Evolutionary conservation across 331 rosid species (phyloP).

Genomic region (Acacia concinna): DNA sequence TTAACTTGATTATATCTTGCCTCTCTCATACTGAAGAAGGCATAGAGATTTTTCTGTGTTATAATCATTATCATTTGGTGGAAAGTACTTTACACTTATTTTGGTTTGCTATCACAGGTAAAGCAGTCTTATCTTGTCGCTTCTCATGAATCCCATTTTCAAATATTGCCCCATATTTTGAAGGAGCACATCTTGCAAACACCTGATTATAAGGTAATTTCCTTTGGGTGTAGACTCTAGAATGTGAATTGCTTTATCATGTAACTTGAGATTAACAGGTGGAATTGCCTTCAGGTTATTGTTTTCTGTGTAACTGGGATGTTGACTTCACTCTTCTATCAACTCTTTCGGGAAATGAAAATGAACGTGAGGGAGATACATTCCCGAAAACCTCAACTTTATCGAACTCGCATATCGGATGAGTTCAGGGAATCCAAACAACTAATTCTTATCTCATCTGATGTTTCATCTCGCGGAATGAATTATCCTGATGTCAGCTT

Average conservation of each 20-base stretch:
- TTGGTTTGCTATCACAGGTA: conserved; percentile 54
- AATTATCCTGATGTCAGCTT: conserved; percentile 92
- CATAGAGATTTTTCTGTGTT: neutral
- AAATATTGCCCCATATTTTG: conserved; percentile 66
- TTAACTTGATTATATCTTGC: conserved; percentile 25
- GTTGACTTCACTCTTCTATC: conserved; percentile 73
- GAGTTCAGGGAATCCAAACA: conserved; percentile 80
- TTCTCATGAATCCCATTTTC: conserved; percentile 76
- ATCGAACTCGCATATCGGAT: conserved; percentile 80
- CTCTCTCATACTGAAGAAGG: neutral
- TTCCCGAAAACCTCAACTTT: conserved; percentile 86
- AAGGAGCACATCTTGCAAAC: conserved; percentile 67
- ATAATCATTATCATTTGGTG: conserved; percentile 13
- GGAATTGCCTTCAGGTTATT: conserved; percentile 63
- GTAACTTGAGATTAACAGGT: conserved; percentile 27
- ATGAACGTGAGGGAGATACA: conserved; percentile 92
- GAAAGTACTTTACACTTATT: conserved; percentile 19
- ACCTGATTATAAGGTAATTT: conserved; percentile 79
- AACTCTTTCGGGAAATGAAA: conserved; percentile 81
- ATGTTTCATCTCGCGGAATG: conserved; percentile 92
- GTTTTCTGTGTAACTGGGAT: conserved; percentile 85
- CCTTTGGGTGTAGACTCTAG: conserved; percentile 15
- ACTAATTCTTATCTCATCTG: conserved; percentile 87
- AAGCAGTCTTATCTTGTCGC: conserved; percentile 71
- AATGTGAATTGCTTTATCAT: conserved; percentile 23